phyloP scores from a whole-genome alignment of 2,329 filamentous ascomycete species.

The Trichoderma hamatum region DNA sequence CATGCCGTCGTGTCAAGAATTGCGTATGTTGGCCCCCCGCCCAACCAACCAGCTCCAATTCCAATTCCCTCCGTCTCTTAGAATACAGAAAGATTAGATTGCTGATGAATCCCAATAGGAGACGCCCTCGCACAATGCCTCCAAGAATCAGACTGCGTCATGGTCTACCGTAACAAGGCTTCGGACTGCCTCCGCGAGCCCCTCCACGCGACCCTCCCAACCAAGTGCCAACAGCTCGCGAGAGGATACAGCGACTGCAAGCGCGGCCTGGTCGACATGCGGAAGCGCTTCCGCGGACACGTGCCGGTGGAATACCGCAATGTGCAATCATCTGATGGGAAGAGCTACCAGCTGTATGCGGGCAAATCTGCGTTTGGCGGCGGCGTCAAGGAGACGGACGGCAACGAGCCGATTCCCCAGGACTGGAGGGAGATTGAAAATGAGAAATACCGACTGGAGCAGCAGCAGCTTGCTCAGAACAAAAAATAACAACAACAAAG shows the following conservation, averaged over 20 bases:
- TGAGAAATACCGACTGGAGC: conserved; percentile 54
- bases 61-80: background rate
- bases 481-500: background rate
- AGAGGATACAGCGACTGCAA: conserved; percentile 95
- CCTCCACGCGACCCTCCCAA: conserved; percentile 78
- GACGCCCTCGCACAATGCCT: conserved; percentile 92
- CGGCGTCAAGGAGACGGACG: conserved; percentile 65
- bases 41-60: background rate
- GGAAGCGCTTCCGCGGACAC: conserved; percentile 95
- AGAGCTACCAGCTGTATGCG: conserved; percentile 75
- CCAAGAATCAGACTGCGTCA: conserved; percentile 94
- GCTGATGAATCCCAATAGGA: conserved; percentile 56
- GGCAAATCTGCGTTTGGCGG: conserved; percentile 71
- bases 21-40: conserved; percentile 64
- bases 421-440: conserved; percentile 70
- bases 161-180: conserved; percentile 84
- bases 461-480: conserved; percentile 34
- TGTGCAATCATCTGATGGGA: conserved; percentile 55
- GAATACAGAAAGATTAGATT: background rate
- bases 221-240: conserved; percentile 88
- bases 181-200: conserved; percentile 86
- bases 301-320: conserved; percentile 72
- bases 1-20: conserved; percentile 97
- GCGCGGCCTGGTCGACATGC: conserved; percentile 96
- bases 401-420: conserved; percentile 63